Base-by-base conservation (phyloP, 2,329 filamentous ascomycete genomes). In the Plectosphaerella sp. region DNA sequence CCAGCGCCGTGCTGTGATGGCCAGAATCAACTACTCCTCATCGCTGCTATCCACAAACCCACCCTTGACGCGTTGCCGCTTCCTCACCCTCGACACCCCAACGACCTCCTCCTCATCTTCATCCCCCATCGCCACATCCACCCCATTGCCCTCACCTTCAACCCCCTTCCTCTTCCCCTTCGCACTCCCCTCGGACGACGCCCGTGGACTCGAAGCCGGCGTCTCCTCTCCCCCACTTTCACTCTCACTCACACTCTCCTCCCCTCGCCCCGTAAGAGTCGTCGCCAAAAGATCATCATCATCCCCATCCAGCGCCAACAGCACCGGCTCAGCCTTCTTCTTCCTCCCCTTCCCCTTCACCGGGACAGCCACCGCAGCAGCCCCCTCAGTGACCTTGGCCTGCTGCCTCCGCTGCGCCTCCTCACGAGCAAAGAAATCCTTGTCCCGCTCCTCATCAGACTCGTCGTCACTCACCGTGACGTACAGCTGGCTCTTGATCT, bases 391-490 rank as follows among this genome's bases (percentile, higher is more conserved):
- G 14, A 66, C 65, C 50, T 69, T 72, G 18, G 74, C 72, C 47
- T 79, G 56, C n/a, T 43, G 51, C n/a, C 41, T 48, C 24, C 61
- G 35, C 50, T 59, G 58, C 57, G 79, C 72, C 66, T 86, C 84
- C 69, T 97, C 92, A 15, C 82, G 78, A 3, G 79, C 84, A 68
- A 93, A 97, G 70, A 97, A 97, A 18, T 81, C 83, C 20, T 74
- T 68, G 48, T 78, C 76, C 15, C 89, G 82, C 52, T 83, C 81
- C 46, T 91, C 90, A 62, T 96, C 91, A n/a, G 81, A 86, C 59
- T 96, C 91, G 50, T 97, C 94, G 64, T 97, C 94, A 59, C 88
- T 91, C 37, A 87, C 85, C 53, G 87, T 82, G 48, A 99, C 88
- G 61, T 85, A 93, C 39, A 93, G 71, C 22, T 86, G 85, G 61